A percentile compares a stretch with the other conserved stretches of the same genome.
Conservation (phyloP, 441 rosid genomes). For the Sinapis alba region DNA sequence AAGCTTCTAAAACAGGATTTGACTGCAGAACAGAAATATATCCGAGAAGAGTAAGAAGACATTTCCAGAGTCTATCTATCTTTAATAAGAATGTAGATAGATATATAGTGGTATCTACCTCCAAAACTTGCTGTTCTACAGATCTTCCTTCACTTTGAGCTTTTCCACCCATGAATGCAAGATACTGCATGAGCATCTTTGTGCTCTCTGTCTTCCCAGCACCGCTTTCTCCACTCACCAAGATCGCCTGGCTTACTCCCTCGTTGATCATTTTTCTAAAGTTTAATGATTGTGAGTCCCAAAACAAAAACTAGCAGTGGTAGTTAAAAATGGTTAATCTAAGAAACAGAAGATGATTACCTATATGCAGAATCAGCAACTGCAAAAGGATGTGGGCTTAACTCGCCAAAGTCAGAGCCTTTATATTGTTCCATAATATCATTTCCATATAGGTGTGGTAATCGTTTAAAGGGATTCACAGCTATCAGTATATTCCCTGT, state of each 20-base stretch:
- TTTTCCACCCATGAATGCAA: conserved; percentile 82
- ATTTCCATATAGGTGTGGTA: conserved; percentile 68
- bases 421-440: conserved; percentile 65
- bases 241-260: conserved; percentile 69
- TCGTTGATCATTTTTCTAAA: conserved; percentile 73
- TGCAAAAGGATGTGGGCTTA: conserved; percentile 81
- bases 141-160: conserved; percentile 56
- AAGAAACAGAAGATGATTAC: conserved; percentile 35
- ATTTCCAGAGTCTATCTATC: neutral
- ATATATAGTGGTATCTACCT: conserved; percentile 45
- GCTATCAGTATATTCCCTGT: conserved; percentile 82
- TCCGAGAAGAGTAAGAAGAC: conserved; percentile 10
- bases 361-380: conserved; percentile 81
- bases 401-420: conserved; percentile 64
- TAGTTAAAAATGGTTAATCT: neutral
- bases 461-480: conserved; percentile 69
- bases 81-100: conserved; percentile 15
- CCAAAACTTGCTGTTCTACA: conserved; percentile 81
- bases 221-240: conserved; percentile 88
- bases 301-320: neutral
- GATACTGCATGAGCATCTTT: conserved; percentile 77
- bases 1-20: conserved; percentile 81
- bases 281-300: conserved; percentile 35
- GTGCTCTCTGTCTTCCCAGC: conserved; percentile 90
- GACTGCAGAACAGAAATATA: conserved; percentile 50